A percentile compares a stretch with the other conserved stretches of the same genome.
Evolutionary conservation across 1,139 yeast species (phyloP).

Genomic region (Candida labiduridarum): DNA sequence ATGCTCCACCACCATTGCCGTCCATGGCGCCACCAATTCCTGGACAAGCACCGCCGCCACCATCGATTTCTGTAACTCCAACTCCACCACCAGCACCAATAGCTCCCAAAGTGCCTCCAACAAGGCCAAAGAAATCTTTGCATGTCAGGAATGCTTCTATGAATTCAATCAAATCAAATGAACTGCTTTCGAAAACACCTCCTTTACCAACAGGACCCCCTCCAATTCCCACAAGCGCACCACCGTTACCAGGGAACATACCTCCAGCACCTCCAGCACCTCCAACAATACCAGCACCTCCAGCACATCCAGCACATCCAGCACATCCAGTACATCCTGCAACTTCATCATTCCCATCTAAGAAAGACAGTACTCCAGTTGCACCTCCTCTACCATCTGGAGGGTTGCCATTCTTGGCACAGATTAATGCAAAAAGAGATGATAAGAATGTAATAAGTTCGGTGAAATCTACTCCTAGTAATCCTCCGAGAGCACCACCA

Average conservation of each 20-base stretch:
- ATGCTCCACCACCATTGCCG: constrained; percentile 34
- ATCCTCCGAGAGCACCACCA: constrained; percentile 8
- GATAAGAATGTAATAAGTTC: constrained; percentile 62
- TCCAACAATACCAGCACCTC: constrained; percentile 23
- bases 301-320: constrained; percentile 21
- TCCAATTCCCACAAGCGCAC: constrained; percentile 19
- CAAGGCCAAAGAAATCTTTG: constrained; percentile 35
- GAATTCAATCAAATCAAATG: constrained; percentile 23
- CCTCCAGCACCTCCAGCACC: constrained; percentile 20
- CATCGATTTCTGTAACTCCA: constrained; percentile 22
- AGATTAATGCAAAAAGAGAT: constrained; percentile 56
- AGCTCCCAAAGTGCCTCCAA: constrained; percentile 23
- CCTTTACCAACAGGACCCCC: constrained; percentile 20
- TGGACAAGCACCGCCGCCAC: constrained; percentile 18
- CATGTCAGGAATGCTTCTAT: constrained; percentile 27
- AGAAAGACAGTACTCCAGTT: constrained; percentile 17
- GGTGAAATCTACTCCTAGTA: constrained; percentile 11
- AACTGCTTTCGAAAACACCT: constrained; percentile 16
- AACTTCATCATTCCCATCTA: constrained; percentile 3
- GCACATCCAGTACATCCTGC: neutral
- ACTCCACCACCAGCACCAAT: constrained; percentile 9
- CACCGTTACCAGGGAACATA: constrained; percentile 14
- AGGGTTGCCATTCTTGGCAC: constrained; percentile 53
- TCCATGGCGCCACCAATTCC: constrained; percentile 22
- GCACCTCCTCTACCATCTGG: constrained; percentile 27